Evolutionary conservation across 163 green algal species (phyloP).

Genomic region (Chloromonas sp.): DNA sequence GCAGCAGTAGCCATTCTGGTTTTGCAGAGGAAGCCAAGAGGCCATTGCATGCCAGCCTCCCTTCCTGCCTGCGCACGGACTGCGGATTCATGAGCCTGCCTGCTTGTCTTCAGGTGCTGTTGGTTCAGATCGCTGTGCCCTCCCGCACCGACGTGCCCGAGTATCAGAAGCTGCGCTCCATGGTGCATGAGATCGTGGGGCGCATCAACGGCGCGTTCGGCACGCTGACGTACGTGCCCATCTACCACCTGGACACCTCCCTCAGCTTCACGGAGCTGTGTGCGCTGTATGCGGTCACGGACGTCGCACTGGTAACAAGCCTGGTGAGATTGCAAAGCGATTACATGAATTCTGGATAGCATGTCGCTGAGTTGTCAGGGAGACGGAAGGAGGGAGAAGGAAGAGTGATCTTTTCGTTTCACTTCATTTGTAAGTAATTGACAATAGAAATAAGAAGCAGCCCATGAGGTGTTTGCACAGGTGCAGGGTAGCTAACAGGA

Average conservation of each 20-base stretch:
- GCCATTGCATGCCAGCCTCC: too few species aligned
- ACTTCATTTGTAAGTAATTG: too few species aligned
- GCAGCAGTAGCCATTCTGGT: not conserved
- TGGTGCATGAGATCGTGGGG: slow-evolving; percentile 97
- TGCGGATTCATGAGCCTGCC: too few species aligned
- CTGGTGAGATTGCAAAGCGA: not conserved
- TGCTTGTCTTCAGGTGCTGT: slow-evolving; percentile 53
- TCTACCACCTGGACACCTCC: slow-evolving; percentile 93
- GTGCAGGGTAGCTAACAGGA: too few species aligned
- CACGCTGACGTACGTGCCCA: slow-evolving; percentile 93
- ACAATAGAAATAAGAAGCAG: too few species aligned
- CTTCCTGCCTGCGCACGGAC: too few species aligned
- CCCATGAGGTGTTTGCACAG: too few species aligned
- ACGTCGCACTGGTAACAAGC: slow-evolving; percentile 87
- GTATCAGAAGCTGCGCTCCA: slow-evolving; percentile 76
- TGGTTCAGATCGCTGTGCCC: slow-evolving; percentile 97
- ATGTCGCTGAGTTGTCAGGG: not conserved
- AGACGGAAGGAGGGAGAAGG: too few species aligned
- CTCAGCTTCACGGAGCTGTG: slow-evolving; percentile 93
- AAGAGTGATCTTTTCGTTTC: too few species aligned
- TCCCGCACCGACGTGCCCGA: slow-evolving; percentile 93
- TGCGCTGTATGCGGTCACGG: slow-evolving; percentile 93
- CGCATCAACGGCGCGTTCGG: slow-evolving; percentile 97
- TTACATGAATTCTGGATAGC: not conserved
- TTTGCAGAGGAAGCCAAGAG: too few species aligned